Base-by-base conservation (phyloP, 331 rosid genomes). In the Telfairia occidentalis region DNA sequence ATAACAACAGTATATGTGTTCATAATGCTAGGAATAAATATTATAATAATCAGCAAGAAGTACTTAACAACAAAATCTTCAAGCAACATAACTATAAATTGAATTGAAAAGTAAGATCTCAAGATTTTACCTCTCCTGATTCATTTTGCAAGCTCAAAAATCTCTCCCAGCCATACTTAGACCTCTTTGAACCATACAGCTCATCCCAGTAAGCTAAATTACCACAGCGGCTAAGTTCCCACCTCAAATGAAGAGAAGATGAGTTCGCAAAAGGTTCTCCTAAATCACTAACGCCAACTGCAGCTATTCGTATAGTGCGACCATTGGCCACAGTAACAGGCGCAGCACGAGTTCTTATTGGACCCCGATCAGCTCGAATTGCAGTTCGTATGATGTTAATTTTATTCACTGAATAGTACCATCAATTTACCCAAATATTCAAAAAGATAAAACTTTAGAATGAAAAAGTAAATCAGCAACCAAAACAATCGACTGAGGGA, bases 181-280 rank as follows among this genome's bases (percentile, higher is more conserved):
- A 75, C 83, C 81, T 82, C 83, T 58, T 76, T 34, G 73, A 74
- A 80, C 87, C 85, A 81, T 74, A 67, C 74, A 81, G 78, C 61
- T 83, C 84, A 76, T 84, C 89, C 98, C 97, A 94, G 75, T 85
- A 77, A 74, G 92, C 97, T 69, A 91, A 79, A 77, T 88, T 92
- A 52, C 83, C 88, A 83, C 96, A 91, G 79, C 83, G 71, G 75
- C 85, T 73, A 75, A 94, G 94, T 76, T 85, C 95, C 98, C 98
- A 94, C 77, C 82, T 84, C 91, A 94, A 85, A 83, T 65, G 75
- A 73, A 91, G 90, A 63, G 96, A 91, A 82, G 98, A 94, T 80
- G 97, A 89, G 77, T 94, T 94, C 69, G 95, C 95, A 87, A 88
- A 94, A 72, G 89, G 84, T 84, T 91, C 91, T 59, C 95, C 92